Evolutionary conservation across 1,284 basidiomycete species (phyloP), one percentile per base, ranked within the genome.

Genomic region (Sanguinoderma infundibulare): DNA sequence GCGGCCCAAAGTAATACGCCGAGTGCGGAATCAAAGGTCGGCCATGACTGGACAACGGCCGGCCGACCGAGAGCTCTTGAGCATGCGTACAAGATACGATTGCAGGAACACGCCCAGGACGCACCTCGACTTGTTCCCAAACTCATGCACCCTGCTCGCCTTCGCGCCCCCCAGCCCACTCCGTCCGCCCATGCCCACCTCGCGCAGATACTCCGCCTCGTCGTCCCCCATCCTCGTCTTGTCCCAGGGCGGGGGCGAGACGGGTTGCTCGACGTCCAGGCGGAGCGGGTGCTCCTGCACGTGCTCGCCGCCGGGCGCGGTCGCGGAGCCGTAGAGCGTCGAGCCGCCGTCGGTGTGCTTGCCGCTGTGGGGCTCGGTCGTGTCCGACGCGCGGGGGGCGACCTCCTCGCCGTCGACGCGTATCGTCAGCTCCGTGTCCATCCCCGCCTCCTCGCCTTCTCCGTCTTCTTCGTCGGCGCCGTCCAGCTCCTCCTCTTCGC

Each of bases 1-100:
- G 91, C 3, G 91, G 90, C n/a, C 91, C 91, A 74, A 87, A 90
- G 72, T 92, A 92, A 75, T 93, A 94, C 28, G 90, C 84, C 0
- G 92, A 94, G 67, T 86, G 86, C 28, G 91, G 92, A 67, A 90
- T 83, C 52, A 83, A 70, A 2, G 82, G 79, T 39, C 85, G 81
- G 12, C 65, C 63, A 17, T 61, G 57, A 30, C 74, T 76, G 59
- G 3, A 40, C 2, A 10, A 34, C 34, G 34, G 12, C n/a, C 34
- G 12, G 7, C 34, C 17, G 30, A 28, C n/a, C n/a, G n/a, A 26
- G 28, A 39, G 1, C 6, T 26, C 20, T 4, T 34, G 15, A 34
- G 30, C 47, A 30, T 49, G 8, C 17, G n/a, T 32, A 47, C 9
- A 1, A 15, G 15, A 5, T 5, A 20, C 10, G 26, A n/a, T 6